Conservation (phyloP, 306 rosid species). For the Datisca glomerata region DNA sequence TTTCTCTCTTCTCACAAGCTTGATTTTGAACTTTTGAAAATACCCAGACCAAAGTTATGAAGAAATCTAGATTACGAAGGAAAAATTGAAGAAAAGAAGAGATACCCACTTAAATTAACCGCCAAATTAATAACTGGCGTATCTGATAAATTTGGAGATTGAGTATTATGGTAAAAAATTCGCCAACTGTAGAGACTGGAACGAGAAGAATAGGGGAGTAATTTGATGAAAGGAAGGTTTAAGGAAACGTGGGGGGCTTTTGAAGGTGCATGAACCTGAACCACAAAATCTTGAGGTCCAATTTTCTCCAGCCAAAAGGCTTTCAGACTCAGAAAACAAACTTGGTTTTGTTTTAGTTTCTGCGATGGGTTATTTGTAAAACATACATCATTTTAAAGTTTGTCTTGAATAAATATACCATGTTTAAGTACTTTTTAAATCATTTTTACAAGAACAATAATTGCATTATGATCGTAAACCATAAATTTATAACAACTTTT, state of each 20-base stretch:
- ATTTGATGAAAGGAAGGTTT: constrained; percentile 15
- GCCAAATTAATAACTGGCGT: constrained; percentile 22
- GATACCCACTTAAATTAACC: constrained; percentile 3
- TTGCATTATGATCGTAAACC: too few relatives aligned
- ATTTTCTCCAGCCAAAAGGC: constrained; percentile 14
- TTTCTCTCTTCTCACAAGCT: constrained; percentile 7
- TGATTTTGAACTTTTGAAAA: constrained; percentile 2
- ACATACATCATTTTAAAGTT: too few relatives aligned
- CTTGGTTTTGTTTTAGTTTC: too few relatives aligned
- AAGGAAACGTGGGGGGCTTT: constrained; percentile 17
- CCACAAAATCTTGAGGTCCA: constrained; percentile 54
- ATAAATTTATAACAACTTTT: too few relatives aligned
- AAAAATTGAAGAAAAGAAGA: constrained; percentile 7
- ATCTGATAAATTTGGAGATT: constrained; percentile 20
- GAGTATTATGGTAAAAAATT: constrained; percentile 31
- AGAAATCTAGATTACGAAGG: background rate
- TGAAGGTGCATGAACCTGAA: constrained; percentile 32
- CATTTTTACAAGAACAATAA: too few relatives aligned
- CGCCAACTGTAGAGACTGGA: constrained; percentile 14
- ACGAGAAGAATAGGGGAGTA: constrained; percentile 13
- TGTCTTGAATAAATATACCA: too few relatives aligned
- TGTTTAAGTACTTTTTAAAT: too few relatives aligned
- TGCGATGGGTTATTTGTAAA: too few relatives aligned
- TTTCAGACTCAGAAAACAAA: too few relatives aligned
- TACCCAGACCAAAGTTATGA: constrained; percentile 11